Evolutionary conservation across 2,329 filamentous ascomycete genomes (phyloP).

Genomic region (Talaromyces sp.): DNA sequence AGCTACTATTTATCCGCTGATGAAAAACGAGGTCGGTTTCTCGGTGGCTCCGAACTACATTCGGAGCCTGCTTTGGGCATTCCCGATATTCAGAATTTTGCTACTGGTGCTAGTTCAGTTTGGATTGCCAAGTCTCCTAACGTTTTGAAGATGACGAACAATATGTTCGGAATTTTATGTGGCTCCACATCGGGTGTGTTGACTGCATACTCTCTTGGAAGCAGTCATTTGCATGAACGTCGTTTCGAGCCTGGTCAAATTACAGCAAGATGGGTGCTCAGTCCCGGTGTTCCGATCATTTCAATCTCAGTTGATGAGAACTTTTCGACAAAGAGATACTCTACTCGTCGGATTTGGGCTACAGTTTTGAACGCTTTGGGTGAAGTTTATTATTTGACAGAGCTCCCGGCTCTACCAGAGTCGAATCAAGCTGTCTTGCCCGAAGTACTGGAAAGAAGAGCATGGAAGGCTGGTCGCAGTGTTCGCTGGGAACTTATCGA

Average conservation of each 20-base stretch:
- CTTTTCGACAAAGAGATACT: conserved; percentile 68
- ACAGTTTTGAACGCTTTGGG: conserved; percentile 90
- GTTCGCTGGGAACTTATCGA: conserved; percentile 80
- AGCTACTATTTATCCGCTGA: conserved; percentile 71
- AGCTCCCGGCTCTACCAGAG: conserved; percentile 52
- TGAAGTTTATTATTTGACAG: conserved; percentile 80
- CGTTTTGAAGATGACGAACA: conserved; percentile 68
- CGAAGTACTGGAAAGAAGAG: conserved; percentile 58
- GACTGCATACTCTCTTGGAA: conserved; percentile 73
- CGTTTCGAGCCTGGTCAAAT: conserved; percentile 70
- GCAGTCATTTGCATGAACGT: conserved; percentile 56
- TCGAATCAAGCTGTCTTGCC: conserved; percentile 45
- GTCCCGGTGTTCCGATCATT: conserved; percentile 89
- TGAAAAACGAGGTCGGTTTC: conserved; percentile 73
- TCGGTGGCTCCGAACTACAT: conserved; percentile 60
- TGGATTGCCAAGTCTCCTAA: conserved; percentile 84
- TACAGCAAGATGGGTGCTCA: conserved; percentile 83
- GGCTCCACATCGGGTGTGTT: conserved; percentile 82
- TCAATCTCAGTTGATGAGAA: conserved; percentile 78
- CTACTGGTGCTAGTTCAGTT: conserved; percentile 70
- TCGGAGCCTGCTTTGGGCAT: conserved; percentile 68
- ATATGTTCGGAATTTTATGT: conserved; percentile 74
- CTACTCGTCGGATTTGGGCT: conserved; percentile 76
- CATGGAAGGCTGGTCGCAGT: conserved; percentile 76
- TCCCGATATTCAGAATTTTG: conserved; percentile 67